phyloP scores from a whole-genome alignment of 257 asterid species.

The Scutellaria baicalensis region DNA sequence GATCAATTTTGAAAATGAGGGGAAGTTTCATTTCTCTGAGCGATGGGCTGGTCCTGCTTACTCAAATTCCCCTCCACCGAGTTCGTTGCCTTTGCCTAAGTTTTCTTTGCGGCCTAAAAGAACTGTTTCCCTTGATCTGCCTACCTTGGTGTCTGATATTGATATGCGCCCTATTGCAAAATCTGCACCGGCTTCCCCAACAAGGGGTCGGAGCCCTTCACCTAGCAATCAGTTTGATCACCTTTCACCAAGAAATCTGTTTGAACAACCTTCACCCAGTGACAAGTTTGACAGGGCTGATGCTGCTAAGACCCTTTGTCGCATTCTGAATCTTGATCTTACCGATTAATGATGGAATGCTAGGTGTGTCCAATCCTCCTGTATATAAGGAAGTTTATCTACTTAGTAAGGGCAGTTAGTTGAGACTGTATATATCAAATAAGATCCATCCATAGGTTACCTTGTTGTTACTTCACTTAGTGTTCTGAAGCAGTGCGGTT shows the following conservation, averaged over 20 bases:
- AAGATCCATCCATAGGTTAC: conserved; percentile 24
- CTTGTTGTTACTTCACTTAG: conserved; percentile 3
- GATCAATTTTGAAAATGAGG: conserved; percentile 15
- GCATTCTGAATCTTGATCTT: conserved; percentile 73
- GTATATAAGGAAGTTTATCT: conserved; percentile 23
- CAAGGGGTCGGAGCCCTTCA: conserved; percentile 36
- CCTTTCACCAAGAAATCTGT: conserved; percentile 24
- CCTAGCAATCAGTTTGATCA: conserved; percentile 24
- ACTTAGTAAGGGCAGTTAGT: conserved; percentile 17
- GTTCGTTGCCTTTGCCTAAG: conserved; percentile 75
- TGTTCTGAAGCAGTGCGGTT: conserved; percentile 17
- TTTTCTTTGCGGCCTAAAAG: conserved; percentile 52
- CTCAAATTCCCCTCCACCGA: conserved; percentile 80
- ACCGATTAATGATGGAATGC: conserved; percentile 32
- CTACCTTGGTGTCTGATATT: conserved; percentile 32
- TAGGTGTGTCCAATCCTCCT: conserved; percentile 17
- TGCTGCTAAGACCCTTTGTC: conserved; percentile 76
- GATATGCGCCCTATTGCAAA: conserved; percentile 43
- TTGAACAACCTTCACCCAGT: conserved; percentile 15
- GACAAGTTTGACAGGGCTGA: conserved; percentile 38
- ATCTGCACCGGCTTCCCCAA: conserved; percentile 76
- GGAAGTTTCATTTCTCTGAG: conserved; percentile 46
- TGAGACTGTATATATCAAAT: conserved; percentile 41
- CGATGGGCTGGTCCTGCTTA: conserved; percentile 94
- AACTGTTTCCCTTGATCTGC: conserved; percentile 66